Base-by-base conservation (phyloP, 1,284 basidiomycete genomes). In the Golubevia sp. region DNA sequence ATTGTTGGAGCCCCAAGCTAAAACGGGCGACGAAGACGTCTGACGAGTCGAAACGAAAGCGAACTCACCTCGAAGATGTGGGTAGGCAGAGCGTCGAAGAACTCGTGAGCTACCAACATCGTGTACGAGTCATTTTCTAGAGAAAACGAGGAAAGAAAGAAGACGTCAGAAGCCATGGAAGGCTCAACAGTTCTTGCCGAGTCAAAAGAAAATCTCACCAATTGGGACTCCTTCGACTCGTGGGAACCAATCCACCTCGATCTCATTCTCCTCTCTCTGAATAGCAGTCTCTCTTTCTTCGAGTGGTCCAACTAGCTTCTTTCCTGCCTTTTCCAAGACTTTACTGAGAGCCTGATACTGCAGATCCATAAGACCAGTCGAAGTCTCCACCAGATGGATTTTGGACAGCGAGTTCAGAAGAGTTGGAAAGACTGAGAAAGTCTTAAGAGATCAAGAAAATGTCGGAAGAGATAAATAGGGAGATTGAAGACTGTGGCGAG, bases 31-130 rank as follows among this genome's bases (percentile, higher is more conserved):
- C 18, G 18, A 23, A 23, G 48, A 1, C 48, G 18, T 49, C 18
- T 18, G 48, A 1, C 18, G 48, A 23, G 48, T 23, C 18, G 21
- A 44, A 44, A 44, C 38, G 11, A 44, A 44, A 44, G 11, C 38
- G 18, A 18, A 58, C 85, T 13, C 71, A 93, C 93, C 86, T 97
- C 90, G 54, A 99, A 87, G 30, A 96, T 86, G 83, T 97, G 92
- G 56, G 97, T 90, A 0, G 96, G 96, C 56, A 99, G 86, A 0
- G 96, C 96, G 79, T 99, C 97, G 70, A 99, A 98, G 85, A 99
- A 97, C 81, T 99, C 97, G 83, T 99, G 96, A 0, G 96, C 97
- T 5, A 97, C 85, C 21, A 97, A 84, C 86, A 97, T 90, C 0
- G 94, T 97, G 83, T 91, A 98, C 49, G 85, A 86, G 18, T 88